Evolutionary conservation across 331 rosid species (phyloP).

Genomic region (Acacia concinna): DNA sequence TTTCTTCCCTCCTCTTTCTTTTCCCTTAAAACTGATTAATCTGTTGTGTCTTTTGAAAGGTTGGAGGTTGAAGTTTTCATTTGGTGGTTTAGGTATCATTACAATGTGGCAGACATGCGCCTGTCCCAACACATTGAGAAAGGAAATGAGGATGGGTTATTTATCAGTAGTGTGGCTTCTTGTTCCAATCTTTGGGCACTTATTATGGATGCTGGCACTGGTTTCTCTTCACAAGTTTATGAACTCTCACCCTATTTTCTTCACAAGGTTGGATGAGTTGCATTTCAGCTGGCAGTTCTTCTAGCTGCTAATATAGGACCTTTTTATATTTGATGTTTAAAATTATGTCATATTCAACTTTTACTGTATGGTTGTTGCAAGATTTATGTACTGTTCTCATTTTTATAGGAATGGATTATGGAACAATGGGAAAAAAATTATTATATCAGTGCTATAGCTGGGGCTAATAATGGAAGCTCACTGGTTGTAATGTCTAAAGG

Average conservation of each 20-base stretch:
- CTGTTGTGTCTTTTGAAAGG: neutral
- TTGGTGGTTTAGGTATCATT: slow-evolving; percentile 58
- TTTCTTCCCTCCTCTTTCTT: neutral
- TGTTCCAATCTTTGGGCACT: slow-evolving; percentile 68
- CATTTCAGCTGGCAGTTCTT: neutral
- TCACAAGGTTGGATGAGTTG: slow-evolving; percentile 53
- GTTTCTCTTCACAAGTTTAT: slow-evolving; percentile 61
- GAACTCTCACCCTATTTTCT: slow-evolving; percentile 63
- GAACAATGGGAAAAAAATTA: slow-evolving; percentile 77
- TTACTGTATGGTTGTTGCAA: neutral
- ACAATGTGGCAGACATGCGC: slow-evolving; percentile 68
- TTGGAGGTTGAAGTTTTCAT: neutral
- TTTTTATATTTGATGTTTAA: neutral
- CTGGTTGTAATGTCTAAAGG: slow-evolving; percentile 81
- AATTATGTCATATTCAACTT: neutral
- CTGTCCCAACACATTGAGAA: slow-evolving; percentile 69
- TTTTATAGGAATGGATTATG: slow-evolving; percentile 73
- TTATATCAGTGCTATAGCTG: slow-evolving; percentile 69
- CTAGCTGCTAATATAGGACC: neutral
- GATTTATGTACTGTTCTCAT: neutral
- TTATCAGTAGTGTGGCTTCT: slow-evolving; percentile 60
- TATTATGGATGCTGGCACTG: slow-evolving; percentile 84
- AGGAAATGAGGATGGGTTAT: slow-evolving; percentile 67
- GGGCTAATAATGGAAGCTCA: slow-evolving; percentile 67
- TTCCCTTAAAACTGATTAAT: neutral